Evolutionary conservation across 2,329 filamentous ascomycete genomes (phyloP).

Genomic region (Eutypella sp.): DNA sequence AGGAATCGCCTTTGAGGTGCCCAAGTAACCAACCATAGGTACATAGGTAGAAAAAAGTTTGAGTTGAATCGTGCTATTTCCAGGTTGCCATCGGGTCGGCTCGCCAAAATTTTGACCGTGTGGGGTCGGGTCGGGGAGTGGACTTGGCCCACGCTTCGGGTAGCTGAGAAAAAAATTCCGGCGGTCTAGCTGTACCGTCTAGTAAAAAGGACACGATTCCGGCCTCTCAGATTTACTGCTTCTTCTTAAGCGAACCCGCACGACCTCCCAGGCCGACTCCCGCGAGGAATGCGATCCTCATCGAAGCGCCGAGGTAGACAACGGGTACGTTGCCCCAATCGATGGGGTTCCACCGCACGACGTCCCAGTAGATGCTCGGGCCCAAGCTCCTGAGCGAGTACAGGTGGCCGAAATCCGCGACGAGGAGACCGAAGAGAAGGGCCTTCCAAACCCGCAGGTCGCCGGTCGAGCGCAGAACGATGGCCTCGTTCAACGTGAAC

Average conservation of each 20-base stretch:
- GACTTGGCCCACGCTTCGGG: neutral
- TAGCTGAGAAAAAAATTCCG: neutral
- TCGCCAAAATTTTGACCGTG: neutral
- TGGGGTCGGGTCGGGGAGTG: neutral
- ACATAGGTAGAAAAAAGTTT: neutral
- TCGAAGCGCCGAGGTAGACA: slow-evolving; percentile 60
- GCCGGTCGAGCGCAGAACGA: slow-evolving; percentile 65
- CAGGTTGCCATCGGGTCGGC: neutral
- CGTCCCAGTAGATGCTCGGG: slow-evolving; percentile 57
- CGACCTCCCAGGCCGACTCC: slow-evolving; percentile 46
- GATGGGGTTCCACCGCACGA: slow-evolving; percentile 59
- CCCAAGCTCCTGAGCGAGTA: slow-evolving; percentile 61
- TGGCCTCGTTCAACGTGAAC: slow-evolving; percentile 71
- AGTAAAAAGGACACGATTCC: neutral
- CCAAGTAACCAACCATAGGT: neutral
- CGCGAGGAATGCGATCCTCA: slow-evolving; percentile 54
- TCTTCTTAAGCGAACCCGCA: slow-evolving; percentile 11
- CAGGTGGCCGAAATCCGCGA: slow-evolving; percentile 74
- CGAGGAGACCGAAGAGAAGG: slow-evolving; percentile 60
- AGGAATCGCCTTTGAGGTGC: neutral
- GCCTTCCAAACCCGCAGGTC: slow-evolving; percentile 67
- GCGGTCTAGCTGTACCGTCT: no score
- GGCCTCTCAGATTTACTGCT: slow-evolving; percentile 13
- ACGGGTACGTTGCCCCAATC: slow-evolving; percentile 66
- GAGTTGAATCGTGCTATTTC: neutral